These are phyloP conservation scores for Phalaenopsis hybrid DNA, from an alignment of 116 monocot genomes.

Conservation along the genomic window DNA sequence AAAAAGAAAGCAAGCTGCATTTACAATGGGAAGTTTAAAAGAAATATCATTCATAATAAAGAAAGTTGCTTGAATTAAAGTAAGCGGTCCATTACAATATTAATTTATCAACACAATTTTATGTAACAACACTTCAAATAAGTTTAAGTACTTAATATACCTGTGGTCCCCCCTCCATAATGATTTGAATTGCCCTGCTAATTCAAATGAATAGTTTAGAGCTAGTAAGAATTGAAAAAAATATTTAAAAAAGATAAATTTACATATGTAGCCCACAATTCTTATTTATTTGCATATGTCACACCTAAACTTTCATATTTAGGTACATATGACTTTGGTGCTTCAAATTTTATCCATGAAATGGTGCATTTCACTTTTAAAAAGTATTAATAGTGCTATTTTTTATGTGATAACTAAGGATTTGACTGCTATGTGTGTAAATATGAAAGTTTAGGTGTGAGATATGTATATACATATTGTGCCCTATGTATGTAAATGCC, in stretches of 20 bases:
- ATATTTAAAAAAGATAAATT: background rate
- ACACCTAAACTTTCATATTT: no score
- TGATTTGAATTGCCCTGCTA: constrained; percentile 37
- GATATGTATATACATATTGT: no score
- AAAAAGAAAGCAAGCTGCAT: background rate
- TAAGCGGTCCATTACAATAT: background rate
- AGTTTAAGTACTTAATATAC: constrained; percentile 21
- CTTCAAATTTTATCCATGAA: no score
- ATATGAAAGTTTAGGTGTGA: no score
- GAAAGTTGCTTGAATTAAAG: background rate
- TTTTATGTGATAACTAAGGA: no score
- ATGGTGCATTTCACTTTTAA: no score
- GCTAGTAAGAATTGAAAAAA: background rate
- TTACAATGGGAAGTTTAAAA: background rate
- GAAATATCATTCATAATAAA: background rate
- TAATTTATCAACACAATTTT: background rate
- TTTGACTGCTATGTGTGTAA: no score
- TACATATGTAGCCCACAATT: no score
- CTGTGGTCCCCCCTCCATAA: constrained; percentile 25
- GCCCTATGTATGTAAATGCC: background rate
- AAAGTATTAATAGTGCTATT: no score
- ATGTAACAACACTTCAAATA: background rate
- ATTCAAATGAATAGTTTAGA: constrained; percentile 1
- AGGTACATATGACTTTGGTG: no score
- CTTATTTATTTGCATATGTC: no score